Base-by-base conservation (phyloP, 192 early-diverging fungal genomes). In the Backusella luteola region DNA sequence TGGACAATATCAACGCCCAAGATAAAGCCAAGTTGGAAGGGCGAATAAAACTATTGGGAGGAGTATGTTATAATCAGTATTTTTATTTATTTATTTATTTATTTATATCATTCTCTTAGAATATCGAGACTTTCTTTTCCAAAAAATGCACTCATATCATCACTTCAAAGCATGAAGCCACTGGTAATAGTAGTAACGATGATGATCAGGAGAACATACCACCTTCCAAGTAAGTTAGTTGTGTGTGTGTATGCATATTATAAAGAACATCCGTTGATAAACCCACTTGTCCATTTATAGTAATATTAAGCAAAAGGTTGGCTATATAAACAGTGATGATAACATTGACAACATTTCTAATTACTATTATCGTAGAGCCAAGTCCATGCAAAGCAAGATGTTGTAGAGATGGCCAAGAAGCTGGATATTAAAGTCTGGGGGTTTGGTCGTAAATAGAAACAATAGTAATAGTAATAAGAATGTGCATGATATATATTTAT, bases 141-240 rank as follows among this genome's bases (percentile, higher is more conserved):
- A 74, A 56, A 6, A 74, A 80, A 56, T 80, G 79, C 36, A 80
- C 79, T 29, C 79, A 80, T 66, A 17, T 80, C 19, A 74, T 80
- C 21, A 80, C 79, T 15, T 36, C 53, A 17, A 69, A 71, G 34
- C 7, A 56, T 44, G 59, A 75, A 41, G 15, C 44, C 0, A 17
- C 42, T 49, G 4, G 7, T 14, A 11, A 29, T 9, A 26, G 2
- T 59, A 11, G 26, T 9, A 63, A 26, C 14, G 23, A 4, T 29
- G 12, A 6, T 4, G 23, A 63, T 0, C 56, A 63, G 12, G 56
- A 63, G 56, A 63, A 63, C 29, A 63, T 63, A 63, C 56, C 56
- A 14, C 56, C 56, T 49, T 49, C 17, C 15, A 49, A 6, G 46
- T 49, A 49, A 63, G 56, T 29, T 21, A n/a, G 7, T n/a, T 53